These are phyloP conservation scores for Stemphylium beticola DNA, from an alignment of 2,329 filamentous ascomycete species.

Conservation along the genomic window DNA sequence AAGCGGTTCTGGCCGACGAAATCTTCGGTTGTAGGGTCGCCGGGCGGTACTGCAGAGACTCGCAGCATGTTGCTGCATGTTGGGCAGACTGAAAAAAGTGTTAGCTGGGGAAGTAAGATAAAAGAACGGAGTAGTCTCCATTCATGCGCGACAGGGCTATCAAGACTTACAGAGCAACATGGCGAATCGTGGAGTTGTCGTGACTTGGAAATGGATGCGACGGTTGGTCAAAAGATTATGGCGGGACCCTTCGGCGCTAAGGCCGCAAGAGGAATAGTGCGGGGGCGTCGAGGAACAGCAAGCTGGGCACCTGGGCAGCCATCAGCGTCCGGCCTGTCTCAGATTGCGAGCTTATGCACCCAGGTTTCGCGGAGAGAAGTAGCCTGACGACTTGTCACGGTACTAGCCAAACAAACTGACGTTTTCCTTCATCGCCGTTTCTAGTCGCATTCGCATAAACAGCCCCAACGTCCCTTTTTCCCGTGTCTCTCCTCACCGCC, in stretches of 20 bases:
- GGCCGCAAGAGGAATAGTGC: slow-evolving; percentile 29
- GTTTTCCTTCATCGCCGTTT: not conserved
- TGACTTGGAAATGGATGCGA: not conserved
- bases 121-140: not conserved
- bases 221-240: slow-evolving; percentile 24
- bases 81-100: slow-evolving; percentile 67
- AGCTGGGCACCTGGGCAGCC: slow-evolving; percentile 6
- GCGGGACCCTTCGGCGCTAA: slow-evolving; percentile 33
- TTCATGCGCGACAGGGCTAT: too few relatives aligned
- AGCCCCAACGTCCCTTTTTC: not conserved
- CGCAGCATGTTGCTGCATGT: slow-evolving; percentile 84
- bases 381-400: not conserved
- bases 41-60: slow-evolving; percentile 61
- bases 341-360: slow-evolving; percentile 20
- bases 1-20: slow-evolving; percentile 72
- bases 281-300: slow-evolving; percentile 21
- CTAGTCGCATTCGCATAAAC: not conserved
- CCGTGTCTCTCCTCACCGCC: slow-evolving; percentile 12
- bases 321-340: slow-evolving; percentile 19
- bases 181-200: slow-evolving; percentile 13
- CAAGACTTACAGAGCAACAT: slow-evolving; percentile 70
- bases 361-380: slow-evolving; percentile 8
- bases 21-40: slow-evolving; percentile 47
- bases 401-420: not conserved
- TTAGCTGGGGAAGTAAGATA: not conserved